Percentiles rank a stretch among this genome's conserved stretches.
Conservation (phyloP, 257 asterid species). For the Petunia secreta region DNA sequence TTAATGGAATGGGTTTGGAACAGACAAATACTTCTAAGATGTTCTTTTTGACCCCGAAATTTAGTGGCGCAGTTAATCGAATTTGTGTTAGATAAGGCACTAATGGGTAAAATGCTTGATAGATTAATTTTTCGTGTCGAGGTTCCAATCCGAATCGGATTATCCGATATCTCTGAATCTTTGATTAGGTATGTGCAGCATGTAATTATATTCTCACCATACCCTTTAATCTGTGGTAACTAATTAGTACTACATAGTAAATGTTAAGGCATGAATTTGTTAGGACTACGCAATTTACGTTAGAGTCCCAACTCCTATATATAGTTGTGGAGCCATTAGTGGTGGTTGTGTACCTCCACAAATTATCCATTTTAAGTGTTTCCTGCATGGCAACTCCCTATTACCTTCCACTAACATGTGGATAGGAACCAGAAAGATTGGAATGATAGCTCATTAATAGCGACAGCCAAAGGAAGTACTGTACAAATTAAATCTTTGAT, state of each 20-base stretch:
- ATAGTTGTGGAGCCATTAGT: not conserved
- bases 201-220: too few relatives aligned
- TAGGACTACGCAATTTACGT: not conserved
- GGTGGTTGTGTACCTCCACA: not conserved
- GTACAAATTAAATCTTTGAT: not conserved
- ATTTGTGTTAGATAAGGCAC: too few relatives aligned
- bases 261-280: not conserved
- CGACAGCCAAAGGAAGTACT: not conserved
- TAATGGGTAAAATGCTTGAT: too few relatives aligned
- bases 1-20: too few relatives aligned
- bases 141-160: too few relatives aligned
- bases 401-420: not conserved
- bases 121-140: too few relatives aligned
- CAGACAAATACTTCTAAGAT: not conserved
- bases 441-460: not conserved
- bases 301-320: conserved; percentile 5
- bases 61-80: too few relatives aligned
- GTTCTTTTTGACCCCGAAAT: not conserved
- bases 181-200: too few relatives aligned
- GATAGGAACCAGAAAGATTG: not conserved
- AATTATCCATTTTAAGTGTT: not conserved
- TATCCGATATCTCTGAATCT: too few relatives aligned
- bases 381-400: not conserved
- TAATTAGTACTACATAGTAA: too few relatives aligned
- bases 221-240: too few relatives aligned